Conservation (phyloP, 2,329 filamentous ascomycete genomes). For the Pseudocercospora eumusae region DNA sequence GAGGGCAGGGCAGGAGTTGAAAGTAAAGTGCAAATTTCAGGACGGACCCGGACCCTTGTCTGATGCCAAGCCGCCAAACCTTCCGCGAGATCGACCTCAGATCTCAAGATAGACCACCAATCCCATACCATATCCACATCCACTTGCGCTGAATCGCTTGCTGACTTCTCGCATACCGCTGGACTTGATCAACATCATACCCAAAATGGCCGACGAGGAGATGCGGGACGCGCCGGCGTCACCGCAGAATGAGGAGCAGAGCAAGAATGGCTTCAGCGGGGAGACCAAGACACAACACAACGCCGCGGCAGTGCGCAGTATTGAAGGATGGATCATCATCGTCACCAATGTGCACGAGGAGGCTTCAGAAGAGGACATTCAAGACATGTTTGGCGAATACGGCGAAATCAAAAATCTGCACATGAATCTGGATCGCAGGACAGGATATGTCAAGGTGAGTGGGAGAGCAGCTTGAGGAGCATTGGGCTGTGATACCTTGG, state of each 20-base stretch:
- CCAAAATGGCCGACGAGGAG: slow-evolving; percentile 45
- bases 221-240: slow-evolving; percentile 60
- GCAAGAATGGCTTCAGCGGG: slow-evolving; percentile 35
- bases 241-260: slow-evolving; percentile 30
- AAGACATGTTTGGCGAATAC: slow-evolving; percentile 79
- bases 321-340: slow-evolving; percentile 86
- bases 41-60: neutral
- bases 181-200: neutral
- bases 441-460: slow-evolving; percentile 79
- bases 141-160: neutral
- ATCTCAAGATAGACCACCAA: too few species aligned
- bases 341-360: slow-evolving; percentile 88
- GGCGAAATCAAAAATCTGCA: slow-evolving; percentile 87
- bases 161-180: neutral
- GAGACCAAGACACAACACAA: slow-evolving; percentile 72
- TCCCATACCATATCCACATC: too few species aligned
- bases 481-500: slow-evolving; percentile 9
- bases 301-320: slow-evolving; percentile 79
- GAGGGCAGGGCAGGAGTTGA: too few species aligned
- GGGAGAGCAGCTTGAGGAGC: neutral
- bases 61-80: slow-evolving; percentile 5
- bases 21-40: slow-evolving; percentile 7
- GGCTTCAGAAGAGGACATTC: slow-evolving; percentile 78
- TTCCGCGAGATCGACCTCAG: neutral
- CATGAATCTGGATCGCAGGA: slow-evolving; percentile 77